A percentile compares a stretch with the other conserved stretches of the same genome.
These are phyloP conservation scores for Alternaria arborescens DNA, from an alignment of 2,329 filamentous ascomycete genomes.

Conservation along the genomic window DNA sequence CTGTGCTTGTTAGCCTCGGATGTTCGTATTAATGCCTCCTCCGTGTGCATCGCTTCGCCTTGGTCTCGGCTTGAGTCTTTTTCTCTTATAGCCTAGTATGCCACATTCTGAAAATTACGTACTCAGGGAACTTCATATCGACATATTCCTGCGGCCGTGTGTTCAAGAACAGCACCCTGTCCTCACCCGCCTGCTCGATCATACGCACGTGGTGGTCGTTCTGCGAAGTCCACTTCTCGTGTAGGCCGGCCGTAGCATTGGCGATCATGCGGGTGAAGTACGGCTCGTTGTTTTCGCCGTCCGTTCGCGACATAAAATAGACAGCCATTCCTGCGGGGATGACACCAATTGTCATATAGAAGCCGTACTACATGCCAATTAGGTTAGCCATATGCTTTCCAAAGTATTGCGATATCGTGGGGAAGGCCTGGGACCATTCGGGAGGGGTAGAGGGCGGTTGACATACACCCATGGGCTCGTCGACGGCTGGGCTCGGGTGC, in stretches of 20 bases:
- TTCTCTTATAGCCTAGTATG: neutral
- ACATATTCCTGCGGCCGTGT: constrained; percentile 58
- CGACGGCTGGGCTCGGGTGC: constrained; percentile 50
- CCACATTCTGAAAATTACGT: constrained; percentile 49
- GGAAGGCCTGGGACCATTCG: neutral
- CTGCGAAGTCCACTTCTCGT: constrained; percentile 62
- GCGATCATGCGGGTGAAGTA: constrained; percentile 62
- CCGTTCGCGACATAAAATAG: constrained; percentile 56
- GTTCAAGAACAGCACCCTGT: constrained; percentile 67
- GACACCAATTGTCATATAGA: constrained; percentile 57
- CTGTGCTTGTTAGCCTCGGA: constrained; percentile 52
- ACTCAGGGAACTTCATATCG: constrained; percentile 71
- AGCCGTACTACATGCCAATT: constrained; percentile 51
- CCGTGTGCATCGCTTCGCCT: neutral
- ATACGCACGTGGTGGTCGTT: constrained; percentile 69
- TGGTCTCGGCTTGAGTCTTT: neutral
- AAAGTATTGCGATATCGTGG: neutral
- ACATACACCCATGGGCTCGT: constrained; percentile 63
- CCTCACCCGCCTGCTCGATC: constrained; percentile 69
- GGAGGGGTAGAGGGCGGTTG: constrained; percentile 23
- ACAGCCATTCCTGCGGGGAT: constrained; percentile 57
- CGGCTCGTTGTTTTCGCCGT: constrained; percentile 51
- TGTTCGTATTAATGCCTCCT: neutral
- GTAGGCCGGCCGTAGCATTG: constrained; percentile 62
- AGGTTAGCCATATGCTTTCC: constrained; percentile 26